Conservation (phyloP, 169 alveolate species). For the Amoebophrya sp. region DNA sequence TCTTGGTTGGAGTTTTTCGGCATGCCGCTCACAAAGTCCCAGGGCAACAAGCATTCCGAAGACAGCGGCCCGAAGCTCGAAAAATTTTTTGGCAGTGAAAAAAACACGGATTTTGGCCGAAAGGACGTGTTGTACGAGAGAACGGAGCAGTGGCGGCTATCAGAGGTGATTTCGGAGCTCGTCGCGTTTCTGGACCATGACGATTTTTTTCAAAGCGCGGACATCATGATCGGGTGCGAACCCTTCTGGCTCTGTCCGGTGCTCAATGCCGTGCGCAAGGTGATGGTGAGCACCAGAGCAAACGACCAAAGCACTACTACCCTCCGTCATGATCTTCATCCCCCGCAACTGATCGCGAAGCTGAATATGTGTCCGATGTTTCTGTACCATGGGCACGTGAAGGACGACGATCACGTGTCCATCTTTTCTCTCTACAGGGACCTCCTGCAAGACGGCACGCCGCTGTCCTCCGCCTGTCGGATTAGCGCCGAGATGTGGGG, state of each 20-base stretch:
- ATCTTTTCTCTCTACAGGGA: neutral
- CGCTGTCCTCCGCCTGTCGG: neutral
- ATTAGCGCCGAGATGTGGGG: neutral
- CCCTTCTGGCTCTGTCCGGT: conserved; percentile 19
- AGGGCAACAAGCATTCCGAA: neutral
- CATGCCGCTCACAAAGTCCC: neutral
- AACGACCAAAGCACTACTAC: no score
- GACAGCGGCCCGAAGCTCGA: neutral
- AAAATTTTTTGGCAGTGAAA: neutral
- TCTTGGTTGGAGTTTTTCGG: neutral
- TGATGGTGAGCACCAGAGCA: neutral
- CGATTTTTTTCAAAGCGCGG: neutral
- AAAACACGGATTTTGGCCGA: neutral
- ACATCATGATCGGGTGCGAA: neutral
- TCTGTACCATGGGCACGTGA: neutral
- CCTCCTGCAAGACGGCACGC: neutral
- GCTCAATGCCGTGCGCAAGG: neutral
- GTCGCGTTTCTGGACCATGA: neutral
- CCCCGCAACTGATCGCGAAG: neutral
- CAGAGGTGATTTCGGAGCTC: neutral
- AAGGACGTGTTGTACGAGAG: neutral
- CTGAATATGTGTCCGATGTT: conserved; percentile 12
- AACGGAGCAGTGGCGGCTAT: neutral
- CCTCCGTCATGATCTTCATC: no score
- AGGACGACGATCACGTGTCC: neutral